phyloP scores from a whole-genome alignment of 495 filamentous ascomycete genomes.

The Glutinoglossum americanum region DNA sequence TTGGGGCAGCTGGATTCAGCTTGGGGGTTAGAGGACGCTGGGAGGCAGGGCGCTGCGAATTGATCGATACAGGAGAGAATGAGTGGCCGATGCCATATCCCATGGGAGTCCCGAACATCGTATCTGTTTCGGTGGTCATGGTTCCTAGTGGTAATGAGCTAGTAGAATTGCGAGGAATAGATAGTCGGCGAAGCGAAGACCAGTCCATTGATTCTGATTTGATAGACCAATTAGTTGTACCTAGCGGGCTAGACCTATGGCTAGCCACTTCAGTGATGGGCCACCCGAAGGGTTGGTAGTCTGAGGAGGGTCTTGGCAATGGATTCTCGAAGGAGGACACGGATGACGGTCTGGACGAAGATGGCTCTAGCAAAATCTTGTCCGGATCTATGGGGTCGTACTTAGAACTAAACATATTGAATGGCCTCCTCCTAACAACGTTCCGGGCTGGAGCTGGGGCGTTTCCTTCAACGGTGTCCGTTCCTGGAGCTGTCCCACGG shows the following conservation, averaged over 20 bases:
- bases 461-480: neutral
- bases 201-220: neutral
- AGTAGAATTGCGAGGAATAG: conserved; percentile 32
- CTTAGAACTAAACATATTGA: conserved; percentile 40
- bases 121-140: conserved; percentile 25
- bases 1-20: conserved; percentile 38
- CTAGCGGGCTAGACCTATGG: conserved; percentile 23
- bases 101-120: conserved; percentile 14
- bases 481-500: conserved; percentile 8
- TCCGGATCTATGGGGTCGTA: conserved; percentile 35
- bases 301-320: conserved; percentile 59
- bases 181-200: conserved; percentile 22
- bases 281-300: conserved; percentile 49
- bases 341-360: conserved; percentile 56
- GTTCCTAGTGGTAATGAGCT: conserved; percentile 29
- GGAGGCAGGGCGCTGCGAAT: conserved; percentile 21
- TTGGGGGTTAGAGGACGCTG: conserved; percentile 33
- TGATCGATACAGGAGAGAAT: conserved; percentile 27
- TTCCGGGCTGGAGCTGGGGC: conserved; percentile 1
- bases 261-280: conserved; percentile 12
- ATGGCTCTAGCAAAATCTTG: conserved; percentile 31
- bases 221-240: conserved; percentile 29
- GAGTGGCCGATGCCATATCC: conserved; percentile 8
- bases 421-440: conserved; percentile 9
- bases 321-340: conserved; percentile 53